phyloP scores from a whole-genome alignment of 2,329 filamentous ascomycete genomes.

The Beauveria scarabaeidicola region DNA sequence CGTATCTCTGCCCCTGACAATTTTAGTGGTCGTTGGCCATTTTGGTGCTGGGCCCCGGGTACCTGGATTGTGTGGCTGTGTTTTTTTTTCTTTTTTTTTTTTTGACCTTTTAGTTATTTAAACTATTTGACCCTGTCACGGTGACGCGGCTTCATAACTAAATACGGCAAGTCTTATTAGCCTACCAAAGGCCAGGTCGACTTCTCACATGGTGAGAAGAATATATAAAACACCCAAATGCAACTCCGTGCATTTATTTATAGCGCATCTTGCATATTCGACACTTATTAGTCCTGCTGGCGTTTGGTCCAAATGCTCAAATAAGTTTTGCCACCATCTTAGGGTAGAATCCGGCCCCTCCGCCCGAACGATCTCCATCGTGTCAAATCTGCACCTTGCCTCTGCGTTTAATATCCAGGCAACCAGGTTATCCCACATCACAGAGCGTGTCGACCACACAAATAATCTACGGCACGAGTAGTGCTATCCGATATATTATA shows the following conservation, averaged over 20 bases:
- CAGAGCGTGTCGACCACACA: not conserved
- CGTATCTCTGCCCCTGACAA: not conserved
- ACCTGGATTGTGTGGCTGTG: not conserved
- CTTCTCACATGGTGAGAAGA: not conserved
- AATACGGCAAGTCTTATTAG: not conserved
- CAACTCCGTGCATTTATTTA: not conserved
- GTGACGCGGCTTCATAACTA: constrained; percentile 1
- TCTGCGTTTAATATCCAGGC: not conserved
- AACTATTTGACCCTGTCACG: not conserved
- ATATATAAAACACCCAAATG: not conserved
- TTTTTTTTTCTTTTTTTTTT: too few species aligned
- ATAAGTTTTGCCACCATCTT: not conserved
- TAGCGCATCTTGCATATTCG: not conserved
- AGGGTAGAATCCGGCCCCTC: constrained; percentile 5
- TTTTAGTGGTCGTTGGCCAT: not conserved
- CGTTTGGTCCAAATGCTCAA: not conserved
- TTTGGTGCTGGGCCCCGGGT: not conserved
- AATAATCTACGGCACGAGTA: not conserved
- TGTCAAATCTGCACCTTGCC: not conserved
- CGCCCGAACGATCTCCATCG: not conserved
- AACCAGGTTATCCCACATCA: not conserved
- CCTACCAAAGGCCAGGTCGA: not conserved
- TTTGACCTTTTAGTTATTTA: not conserved
- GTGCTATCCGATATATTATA: too few species aligned
- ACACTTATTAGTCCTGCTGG: not conserved